These are phyloP conservation scores for Agarophyton chilense DNA, from an alignment of 23 red algal species.

Conservation along the genomic window DNA sequence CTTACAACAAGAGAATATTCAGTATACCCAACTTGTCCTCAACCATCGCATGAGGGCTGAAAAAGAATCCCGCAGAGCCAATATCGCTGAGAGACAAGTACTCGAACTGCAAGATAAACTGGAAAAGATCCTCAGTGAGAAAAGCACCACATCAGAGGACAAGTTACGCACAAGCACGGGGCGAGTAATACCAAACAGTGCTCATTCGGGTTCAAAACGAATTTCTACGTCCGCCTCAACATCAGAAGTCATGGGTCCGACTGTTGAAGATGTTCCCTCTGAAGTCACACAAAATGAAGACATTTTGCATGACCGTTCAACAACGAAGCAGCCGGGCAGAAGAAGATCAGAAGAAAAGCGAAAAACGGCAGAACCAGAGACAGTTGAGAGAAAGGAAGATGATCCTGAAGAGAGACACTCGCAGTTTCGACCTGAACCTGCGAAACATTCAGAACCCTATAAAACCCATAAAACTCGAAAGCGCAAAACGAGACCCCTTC, in stretches of 20 bases:
- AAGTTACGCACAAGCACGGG: background rate
- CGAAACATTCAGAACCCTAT: background rate
- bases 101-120: background rate
- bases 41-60: constrained; percentile 7
- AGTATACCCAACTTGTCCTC: background rate
- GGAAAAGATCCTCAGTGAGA: constrained; percentile 5
- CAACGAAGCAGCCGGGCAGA: background rate
- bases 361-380: background rate
- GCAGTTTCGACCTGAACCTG: background rate
- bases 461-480: background rate
- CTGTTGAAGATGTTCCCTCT: background rate
- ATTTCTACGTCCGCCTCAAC: background rate
- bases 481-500: background rate
- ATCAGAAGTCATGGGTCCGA: background rate
- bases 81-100: constrained; percentile 3
- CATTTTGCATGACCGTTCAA: background rate
- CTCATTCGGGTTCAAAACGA: background rate
- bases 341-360: background rate
- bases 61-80: constrained; percentile 4
- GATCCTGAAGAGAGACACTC: background rate
- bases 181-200: background rate
- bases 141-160: constrained; percentile 4
- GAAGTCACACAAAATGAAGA: constrained; percentile 8
- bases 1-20: constrained; percentile 9
- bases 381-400: background rate